Percentiles rank a stretch among this genome's conserved stretches.
Conservation (phyloP, 2,329 filamentous ascomycete genomes). For the Annulohypoxylon truncatum region DNA sequence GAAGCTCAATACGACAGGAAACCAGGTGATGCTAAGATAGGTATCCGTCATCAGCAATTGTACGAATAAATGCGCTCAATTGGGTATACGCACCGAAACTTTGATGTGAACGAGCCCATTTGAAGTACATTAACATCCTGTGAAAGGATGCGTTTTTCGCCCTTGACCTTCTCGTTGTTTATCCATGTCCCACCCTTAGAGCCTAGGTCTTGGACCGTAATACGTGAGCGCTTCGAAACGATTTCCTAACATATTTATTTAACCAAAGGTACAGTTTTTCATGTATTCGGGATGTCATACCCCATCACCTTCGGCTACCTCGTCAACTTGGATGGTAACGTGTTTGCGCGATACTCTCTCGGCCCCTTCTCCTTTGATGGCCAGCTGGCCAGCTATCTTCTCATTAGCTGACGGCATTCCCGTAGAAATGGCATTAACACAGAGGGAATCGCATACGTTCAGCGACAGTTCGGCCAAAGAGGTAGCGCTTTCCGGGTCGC, state of each 20-base stretch:
- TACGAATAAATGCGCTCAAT: not conserved
- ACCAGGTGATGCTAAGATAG: slow-evolving; percentile 75
- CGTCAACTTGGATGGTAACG: slow-evolving; percentile 78
- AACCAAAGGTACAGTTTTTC: not conserved
- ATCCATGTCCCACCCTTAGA: slow-evolving; percentile 87
- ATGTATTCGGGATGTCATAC: slow-evolving; percentile 57
- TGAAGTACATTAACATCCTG: slow-evolving; percentile 72
- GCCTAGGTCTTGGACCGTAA: slow-evolving; percentile 81
- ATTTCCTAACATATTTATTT: slow-evolving; percentile 61
- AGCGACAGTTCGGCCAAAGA: slow-evolving; percentile 82
- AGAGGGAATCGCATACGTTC: slow-evolving; percentile 62
- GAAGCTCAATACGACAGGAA: slow-evolving; percentile 83
- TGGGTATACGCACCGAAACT: slow-evolving; percentile 63
- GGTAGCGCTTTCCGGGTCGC: slow-evolving; percentile 83
- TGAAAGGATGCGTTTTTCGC: slow-evolving; percentile 67
- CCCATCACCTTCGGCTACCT: slow-evolving; percentile 73
- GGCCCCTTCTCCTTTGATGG: slow-evolving; percentile 69
- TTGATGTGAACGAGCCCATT: slow-evolving; percentile 75
- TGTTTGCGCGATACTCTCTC: slow-evolving; percentile 91
- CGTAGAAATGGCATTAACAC: not conserved
- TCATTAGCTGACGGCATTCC: slow-evolving; percentile 38
- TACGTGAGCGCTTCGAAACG: slow-evolving; percentile 71
- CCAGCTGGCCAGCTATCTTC: slow-evolving; percentile 69
- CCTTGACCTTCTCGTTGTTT: slow-evolving; percentile 77
- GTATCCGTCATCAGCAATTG: slow-evolving; percentile 22